phyloP scores from a whole-genome alignment of 106 monocot genomes.

The Vanilla planifolia region DNA sequence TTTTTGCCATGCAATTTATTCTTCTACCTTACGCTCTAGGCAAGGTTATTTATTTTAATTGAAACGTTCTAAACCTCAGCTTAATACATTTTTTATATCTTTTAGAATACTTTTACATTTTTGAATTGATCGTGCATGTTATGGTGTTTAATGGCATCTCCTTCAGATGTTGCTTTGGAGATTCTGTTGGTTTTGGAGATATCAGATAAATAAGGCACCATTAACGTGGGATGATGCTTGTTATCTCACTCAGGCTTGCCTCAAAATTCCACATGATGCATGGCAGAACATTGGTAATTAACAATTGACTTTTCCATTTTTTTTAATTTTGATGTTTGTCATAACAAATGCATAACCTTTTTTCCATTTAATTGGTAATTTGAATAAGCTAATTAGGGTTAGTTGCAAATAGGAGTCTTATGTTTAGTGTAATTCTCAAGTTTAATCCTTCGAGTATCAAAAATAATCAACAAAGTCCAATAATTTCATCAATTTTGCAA shows the following conservation, averaged over 20 bases:
- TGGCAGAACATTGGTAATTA: conserved; percentile 77
- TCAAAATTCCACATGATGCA: conserved; percentile 44
- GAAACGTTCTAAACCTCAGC: not conserved
- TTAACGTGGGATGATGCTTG: conserved; percentile 93
- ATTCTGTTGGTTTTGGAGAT: conserved; percentile 85
- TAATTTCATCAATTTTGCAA: too few species aligned
- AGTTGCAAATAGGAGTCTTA: too few species aligned
- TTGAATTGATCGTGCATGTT: not conserved
- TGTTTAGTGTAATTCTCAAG: too few species aligned
- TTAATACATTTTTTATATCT: not conserved
- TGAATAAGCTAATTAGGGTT: too few species aligned
- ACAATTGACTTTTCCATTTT: not conserved
- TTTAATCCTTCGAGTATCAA: too few species aligned
- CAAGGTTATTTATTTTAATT: conserved; percentile 43
- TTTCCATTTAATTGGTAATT: too few species aligned
- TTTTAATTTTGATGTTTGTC: not conserved
- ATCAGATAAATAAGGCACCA: conserved; percentile 68
- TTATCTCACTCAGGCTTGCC: conserved; percentile 70
- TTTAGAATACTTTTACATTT: too few species aligned
- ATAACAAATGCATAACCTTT: too few species aligned
- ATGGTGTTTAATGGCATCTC: not conserved
- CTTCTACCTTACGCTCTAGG: conserved; percentile 83
- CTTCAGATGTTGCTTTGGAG: conserved; percentile 64
- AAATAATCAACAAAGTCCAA: too few species aligned
- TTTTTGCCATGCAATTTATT: conserved; percentile 67